phyloP scores from a whole-genome alignment of 495 filamentous ascomycete genomes.

The Penicillium turbatum region DNA sequence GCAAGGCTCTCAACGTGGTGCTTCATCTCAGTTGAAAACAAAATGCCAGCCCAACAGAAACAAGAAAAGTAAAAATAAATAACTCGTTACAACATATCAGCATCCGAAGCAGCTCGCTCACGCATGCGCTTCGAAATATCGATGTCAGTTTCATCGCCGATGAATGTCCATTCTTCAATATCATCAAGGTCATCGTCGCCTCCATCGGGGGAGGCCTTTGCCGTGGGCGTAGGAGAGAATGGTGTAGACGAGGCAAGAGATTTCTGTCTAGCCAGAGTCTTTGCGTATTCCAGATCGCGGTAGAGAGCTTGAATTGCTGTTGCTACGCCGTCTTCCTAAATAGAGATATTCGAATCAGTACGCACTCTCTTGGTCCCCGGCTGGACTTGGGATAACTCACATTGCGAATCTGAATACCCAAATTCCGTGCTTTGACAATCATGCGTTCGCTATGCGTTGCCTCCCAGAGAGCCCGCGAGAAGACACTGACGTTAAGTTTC shows the following conservation, averaged over 20 bases:
- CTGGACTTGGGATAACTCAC: slow-evolving; percentile 46
- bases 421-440: slow-evolving; percentile 73
- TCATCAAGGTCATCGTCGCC: slow-evolving; percentile 46
- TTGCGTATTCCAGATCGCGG: slow-evolving; percentile 94
- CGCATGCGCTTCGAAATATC: slow-evolving; percentile 46
- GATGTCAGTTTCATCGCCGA: slow-evolving; percentile 61
- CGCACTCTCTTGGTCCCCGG: background rate
- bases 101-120: slow-evolving; percentile 30
- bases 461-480: slow-evolving; percentile 87
- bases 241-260: slow-evolving; percentile 39
- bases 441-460: slow-evolving; percentile 83
- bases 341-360: slow-evolving; percentile 3
- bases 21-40: background rate
- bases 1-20: no score
- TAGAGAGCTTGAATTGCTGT: slow-evolving; percentile 91
- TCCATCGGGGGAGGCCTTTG: slow-evolving; percentile 34
- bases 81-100: slow-evolving; percentile 11
- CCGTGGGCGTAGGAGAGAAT: slow-evolving; percentile 37
- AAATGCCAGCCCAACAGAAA: background rate
- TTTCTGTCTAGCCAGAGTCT: slow-evolving; percentile 69
- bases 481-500: slow-evolving; percentile 77
- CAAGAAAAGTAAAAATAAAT: slow-evolving; percentile 1
- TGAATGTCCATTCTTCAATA: slow-evolving; percentile 67
- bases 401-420: slow-evolving; percentile 83
- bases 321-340: slow-evolving; percentile 81